Evolutionary conservation across 495 filamentous ascomycete species (phyloP), one percentile per base, ranked within the genome.

Genomic region (Jackrogersella minutella): DNA sequence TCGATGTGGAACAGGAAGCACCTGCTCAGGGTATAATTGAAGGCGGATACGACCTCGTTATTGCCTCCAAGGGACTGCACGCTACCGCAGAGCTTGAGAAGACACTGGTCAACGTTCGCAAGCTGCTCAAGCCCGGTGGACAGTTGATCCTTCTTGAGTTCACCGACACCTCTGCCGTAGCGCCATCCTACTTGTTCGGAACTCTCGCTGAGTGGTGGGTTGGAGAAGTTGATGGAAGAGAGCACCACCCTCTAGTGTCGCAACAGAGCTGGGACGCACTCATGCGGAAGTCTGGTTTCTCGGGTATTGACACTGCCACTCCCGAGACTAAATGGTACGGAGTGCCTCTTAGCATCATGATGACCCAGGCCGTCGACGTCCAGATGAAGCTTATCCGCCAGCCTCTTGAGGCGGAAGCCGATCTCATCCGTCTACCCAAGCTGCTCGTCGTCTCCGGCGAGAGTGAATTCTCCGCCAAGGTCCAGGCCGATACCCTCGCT

Each of bases 91-190:
- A 66, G 8, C 51, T 85, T 0, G 53, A 77, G 4, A 63, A 73
- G 9, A 82, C 76, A 1, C 28, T 88, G 31, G 19, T 16, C 0
- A 79, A 86, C 67, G 56, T 76, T 0, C 75, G 77, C 1, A 57
- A 69, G 22, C 71, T 88, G 0, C 57, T 88, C n/a, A 85, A 82
- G 62, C 84, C 85, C 10, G 85, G 84, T 31, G 86, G 86, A 0
- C 77, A 78, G 47, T 54, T 87, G 2, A 17, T 87, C 1, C 9
- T 84, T 6, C 36, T 79, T 0, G 85, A 88, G 58, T 17, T 82
- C 17, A 84, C 44, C 79, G 66, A 79, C 34, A 68, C 74, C 11
- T 69, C 69, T 63, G 7, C 44, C 9, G 58, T 79, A 44, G 62
- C 74, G 49, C 70, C 69, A 17, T 70, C 72, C 0, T 66, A 78